Evolutionary conservation across 495 filamentous ascomycete genomes (phyloP).

Genomic region (Pyrenula aspistea): DNA sequence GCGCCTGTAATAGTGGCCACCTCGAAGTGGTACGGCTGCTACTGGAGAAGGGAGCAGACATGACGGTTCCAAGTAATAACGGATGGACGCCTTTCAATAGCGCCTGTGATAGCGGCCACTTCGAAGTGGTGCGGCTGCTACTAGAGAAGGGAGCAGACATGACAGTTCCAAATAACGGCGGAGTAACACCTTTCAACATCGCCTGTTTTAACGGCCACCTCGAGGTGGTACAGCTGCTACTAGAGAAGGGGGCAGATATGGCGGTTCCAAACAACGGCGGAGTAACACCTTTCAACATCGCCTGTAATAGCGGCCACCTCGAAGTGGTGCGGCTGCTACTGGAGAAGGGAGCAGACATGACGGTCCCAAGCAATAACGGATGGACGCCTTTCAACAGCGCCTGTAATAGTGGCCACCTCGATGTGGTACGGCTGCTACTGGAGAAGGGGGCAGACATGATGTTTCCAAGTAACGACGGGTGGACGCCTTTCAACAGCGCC

Average conservation of each 20-base stretch:
- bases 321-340: neutral
- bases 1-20: conserved; percentile 1
- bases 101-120: neutral
- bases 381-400: neutral
- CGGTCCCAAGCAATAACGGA: neutral
- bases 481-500: conserved; percentile 10
- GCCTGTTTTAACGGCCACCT: conserved; percentile 1
- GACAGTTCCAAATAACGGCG: neutral
- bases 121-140: conserved; percentile 1
- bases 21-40: conserved; percentile 4
- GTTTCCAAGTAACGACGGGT: conserved; percentile 1
- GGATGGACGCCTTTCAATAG: conserved; percentile 6
- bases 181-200: conserved; percentile 3
- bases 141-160: conserved; percentile 4
- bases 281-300: conserved; percentile 2
- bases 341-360: neutral
- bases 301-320: neutral
- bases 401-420: neutral
- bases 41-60: conserved; percentile 5
- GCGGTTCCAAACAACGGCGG: conserved; percentile 1
- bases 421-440: neutral
- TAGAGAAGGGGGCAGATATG: conserved; percentile 1
- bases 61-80: conserved; percentile 1
- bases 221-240: conserved; percentile 1
- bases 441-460: neutral